Percentiles rank a stretch among this genome's conserved stretches.
Evolutionary conservation across 208 protist species (phyloP).

Genomic region (Chromosphaera perkinsii): DNA sequence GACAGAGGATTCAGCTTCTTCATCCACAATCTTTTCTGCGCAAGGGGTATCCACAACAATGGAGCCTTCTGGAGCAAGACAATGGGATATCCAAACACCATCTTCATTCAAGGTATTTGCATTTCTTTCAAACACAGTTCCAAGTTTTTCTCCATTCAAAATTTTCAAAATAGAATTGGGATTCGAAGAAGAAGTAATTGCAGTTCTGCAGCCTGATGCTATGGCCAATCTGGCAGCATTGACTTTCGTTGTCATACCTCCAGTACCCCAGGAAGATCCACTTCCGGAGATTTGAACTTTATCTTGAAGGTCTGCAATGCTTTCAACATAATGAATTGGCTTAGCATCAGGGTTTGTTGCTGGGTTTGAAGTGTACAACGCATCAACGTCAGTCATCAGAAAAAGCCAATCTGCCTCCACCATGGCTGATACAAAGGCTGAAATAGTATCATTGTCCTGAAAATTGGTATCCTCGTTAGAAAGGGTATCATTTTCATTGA

Average conservation of each 20-base stretch:
- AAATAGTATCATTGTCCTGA: conserved; percentile 48
- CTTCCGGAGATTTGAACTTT: conserved; percentile 12
- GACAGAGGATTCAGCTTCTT: too few species aligned
- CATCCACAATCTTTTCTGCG: too few species aligned
- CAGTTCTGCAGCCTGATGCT: conserved; percentile 19
- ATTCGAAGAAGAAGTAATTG: too few species aligned
- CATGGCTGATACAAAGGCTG: conserved; percentile 38
- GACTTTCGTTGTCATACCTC: conserved; percentile 44
- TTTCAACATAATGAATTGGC: conserved; percentile 12
- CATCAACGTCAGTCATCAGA: conserved; percentile 47
- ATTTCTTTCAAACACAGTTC: too few species aligned
- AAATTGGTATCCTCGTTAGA: conserved; percentile 33
- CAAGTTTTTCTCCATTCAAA: too few species aligned
- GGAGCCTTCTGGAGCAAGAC: too few species aligned
- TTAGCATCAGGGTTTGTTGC: conserved; percentile 23
- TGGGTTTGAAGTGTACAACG: conserved; percentile 27
- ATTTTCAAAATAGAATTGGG: too few species aligned
- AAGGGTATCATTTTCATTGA: conserved; percentile 48
- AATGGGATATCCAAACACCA: too few species aligned
- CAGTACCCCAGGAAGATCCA: conserved; percentile 36
- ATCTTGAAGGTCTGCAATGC: conserved; percentile 9
- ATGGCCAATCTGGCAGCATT: conserved; percentile 33
- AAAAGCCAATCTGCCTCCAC: conserved; percentile 38
- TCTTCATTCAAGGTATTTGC: too few species aligned
- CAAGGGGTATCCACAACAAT: too few species aligned